A percentile compares a stretch with the other conserved stretches of the same genome.
phyloP scores from a whole-genome alignment of 768 basidiomycete genomes.

The Amyloporia xantha region DNA sequence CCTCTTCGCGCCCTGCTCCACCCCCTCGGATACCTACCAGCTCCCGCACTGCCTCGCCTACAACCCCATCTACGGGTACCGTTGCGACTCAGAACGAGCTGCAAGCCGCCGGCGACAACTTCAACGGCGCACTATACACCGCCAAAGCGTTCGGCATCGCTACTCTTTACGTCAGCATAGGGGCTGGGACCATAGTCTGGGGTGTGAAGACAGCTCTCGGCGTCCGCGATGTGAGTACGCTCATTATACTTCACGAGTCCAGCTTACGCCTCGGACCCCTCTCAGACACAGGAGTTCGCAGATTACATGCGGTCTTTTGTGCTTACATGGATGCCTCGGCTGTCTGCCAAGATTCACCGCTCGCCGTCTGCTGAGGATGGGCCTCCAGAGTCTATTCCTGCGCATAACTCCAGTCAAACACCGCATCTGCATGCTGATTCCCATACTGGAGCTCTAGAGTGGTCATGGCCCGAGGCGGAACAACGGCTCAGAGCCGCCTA shows the following conservation, averaged over 20 bases:
- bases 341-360: constrained; percentile 49
- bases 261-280: background rate
- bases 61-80: background rate
- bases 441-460: constrained; percentile 20
- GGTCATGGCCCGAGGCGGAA: constrained; percentile 51
- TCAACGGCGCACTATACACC: constrained; percentile 47
- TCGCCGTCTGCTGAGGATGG: constrained; percentile 26
- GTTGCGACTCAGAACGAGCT: too few species aligned
- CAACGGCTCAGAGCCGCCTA: constrained; percentile 49
- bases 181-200: constrained; percentile 38
- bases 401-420: background rate
- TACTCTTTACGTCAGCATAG: constrained; percentile 47
- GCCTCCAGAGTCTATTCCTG: background rate
- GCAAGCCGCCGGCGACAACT: constrained; percentile 23
- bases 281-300: constrained; percentile 54
- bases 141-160: constrained; percentile 63
- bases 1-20: background rate
- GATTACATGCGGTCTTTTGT: constrained; percentile 46
- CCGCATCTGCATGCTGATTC: background rate
- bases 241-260: background rate
- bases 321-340: constrained; percentile 37
- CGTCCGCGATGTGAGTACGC: constrained; percentile 45
- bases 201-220: constrained; percentile 47
- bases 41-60: background rate
- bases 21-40: constrained; percentile 2